Evolutionary conservation across 768 basidiomycete species (phyloP), one percentile per base, ranked within the genome.

Genomic region (Russula earlei): DNA sequence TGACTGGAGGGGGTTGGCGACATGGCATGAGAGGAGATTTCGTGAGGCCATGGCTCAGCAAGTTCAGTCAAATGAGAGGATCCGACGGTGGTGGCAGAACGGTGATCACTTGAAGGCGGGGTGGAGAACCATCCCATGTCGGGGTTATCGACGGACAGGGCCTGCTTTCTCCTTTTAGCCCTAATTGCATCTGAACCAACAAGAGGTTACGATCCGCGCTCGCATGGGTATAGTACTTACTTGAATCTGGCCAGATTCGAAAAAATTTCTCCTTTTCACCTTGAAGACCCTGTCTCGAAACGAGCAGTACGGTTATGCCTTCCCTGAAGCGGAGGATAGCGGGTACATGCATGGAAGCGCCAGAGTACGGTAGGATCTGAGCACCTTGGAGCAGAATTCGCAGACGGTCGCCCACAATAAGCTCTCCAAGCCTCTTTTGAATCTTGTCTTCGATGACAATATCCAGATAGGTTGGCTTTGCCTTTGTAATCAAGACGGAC

Each of bases 41-140:
- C 14, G 19, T 9, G 34, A 5, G 22, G 49, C 12, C 6, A 38
- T 5, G 27, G 19, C 15, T 17, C 31, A n/a, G 3, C 15, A 1
- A 42, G 43, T 31, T 36, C 20, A 37, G 42, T 14, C 3, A 6
- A 34, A 45, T 10, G 15, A 2, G 14, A 29, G 5, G 10, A 15
- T 4, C 19, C 17, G n/a, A 24, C 7, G 15, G 27, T 10, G 48
- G 49, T 3, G 8, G 40, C 8, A 17, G 9, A 0, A 19, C 14
- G 14, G 5, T 1, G 12, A 42, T 43, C 33, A 4, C 38, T 10
- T 2, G 34, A 46, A 31, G 52, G 57, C 3, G 57, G 57, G 12
- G 57, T 31, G 12, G 51, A 49, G 41, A 54, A 49, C 57, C 57
- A 58, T 15, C 31, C 45, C 20, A 24, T 5, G 10, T 54, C 47